Conservation (phyloP, 2,329 filamentous ascomycete species). For the Passalora sequoiae region DNA sequence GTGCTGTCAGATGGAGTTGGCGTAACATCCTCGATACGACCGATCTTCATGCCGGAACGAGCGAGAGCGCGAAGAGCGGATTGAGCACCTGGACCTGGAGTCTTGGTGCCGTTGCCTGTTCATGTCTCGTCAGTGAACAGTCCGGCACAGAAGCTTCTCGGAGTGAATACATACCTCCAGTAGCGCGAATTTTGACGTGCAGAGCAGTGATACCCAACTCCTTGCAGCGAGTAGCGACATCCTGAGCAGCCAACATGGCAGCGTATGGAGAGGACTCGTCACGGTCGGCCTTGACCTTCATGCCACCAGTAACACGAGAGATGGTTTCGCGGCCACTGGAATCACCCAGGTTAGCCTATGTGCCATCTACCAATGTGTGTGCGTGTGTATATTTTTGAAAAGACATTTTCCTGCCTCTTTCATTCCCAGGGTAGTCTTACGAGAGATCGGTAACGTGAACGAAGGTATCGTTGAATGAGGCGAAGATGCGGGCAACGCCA, state of each 20-base stretch:
- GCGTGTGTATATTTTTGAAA: constrained; percentile 25
- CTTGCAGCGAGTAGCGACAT: constrained; percentile 82
- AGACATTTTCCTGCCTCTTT: constrained; percentile 7
- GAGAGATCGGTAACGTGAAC: constrained; percentile 99
- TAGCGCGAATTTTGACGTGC: constrained; percentile 99
- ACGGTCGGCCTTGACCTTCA: constrained; percentile 99
- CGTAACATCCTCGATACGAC: constrained; percentile 98
- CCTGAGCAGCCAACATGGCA: constrained; percentile 99
- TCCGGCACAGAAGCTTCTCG: background rate
- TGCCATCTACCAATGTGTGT: constrained; percentile 23
- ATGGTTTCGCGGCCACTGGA: constrained; percentile 98
- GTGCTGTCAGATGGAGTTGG: constrained; percentile 99
- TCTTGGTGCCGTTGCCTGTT: constrained; percentile 97
- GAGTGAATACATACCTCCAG: constrained; percentile 66
- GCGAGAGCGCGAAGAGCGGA: constrained; percentile 97
- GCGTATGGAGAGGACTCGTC: constrained; percentile 99
- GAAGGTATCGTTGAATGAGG: constrained; percentile 61
- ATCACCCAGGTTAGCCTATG: constrained; percentile 64
- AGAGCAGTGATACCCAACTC: constrained; percentile 86
- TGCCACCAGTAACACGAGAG: constrained; percentile 98
- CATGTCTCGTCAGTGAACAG: background rate
- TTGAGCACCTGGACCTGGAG: constrained; percentile 96
- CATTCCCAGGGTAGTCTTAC: constrained; percentile 27
- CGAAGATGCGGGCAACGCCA: constrained; percentile 96
- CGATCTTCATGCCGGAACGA: constrained; percentile 99